A percentile compares a stretch with the other conserved stretches of the same genome.
These are phyloP conservation scores for Erigeron philadelphicus DNA, from an alignment of 140 eudicot species.

Conservation along the genomic window DNA sequence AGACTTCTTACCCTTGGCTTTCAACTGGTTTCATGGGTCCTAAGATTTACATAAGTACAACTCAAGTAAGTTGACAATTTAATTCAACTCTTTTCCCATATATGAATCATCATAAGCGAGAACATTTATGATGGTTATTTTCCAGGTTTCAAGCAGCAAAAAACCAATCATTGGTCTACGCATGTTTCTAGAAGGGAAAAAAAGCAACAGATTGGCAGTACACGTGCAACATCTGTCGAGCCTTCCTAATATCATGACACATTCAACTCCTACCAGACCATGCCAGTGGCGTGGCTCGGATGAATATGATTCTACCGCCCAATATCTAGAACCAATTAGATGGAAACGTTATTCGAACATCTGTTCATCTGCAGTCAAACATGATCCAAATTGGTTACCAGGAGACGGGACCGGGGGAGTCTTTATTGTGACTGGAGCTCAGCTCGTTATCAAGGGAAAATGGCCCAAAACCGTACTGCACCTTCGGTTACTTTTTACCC, in stretches of 20 bases:
- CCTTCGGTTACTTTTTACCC: slow-evolving; percentile 68
- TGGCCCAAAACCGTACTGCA: slow-evolving; percentile 81
- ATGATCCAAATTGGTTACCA: slow-evolving; percentile 66
- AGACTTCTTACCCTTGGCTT: slow-evolving; percentile 56
- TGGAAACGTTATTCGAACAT: slow-evolving; percentile 77
- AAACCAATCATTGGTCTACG: slow-evolving; percentile 89
- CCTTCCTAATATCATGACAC: slow-evolving; percentile 65
- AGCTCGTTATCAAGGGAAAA: slow-evolving; percentile 65
- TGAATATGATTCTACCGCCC: slow-evolving; percentile 46
- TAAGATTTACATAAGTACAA: slow-evolving; percentile 59
- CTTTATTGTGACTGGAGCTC: slow-evolving; percentile 83
- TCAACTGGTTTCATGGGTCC: slow-evolving; percentile 70
- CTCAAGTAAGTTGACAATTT: slow-evolving; percentile 51
- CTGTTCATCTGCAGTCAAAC: slow-evolving; percentile 72
- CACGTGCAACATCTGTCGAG: slow-evolving; percentile 84
- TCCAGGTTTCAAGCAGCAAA: slow-evolving; percentile 56
- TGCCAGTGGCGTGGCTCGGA: slow-evolving; percentile 89
- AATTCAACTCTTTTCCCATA: background rate
- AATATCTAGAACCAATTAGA: slow-evolving; percentile 74
- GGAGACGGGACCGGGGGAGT: slow-evolving; percentile 49
- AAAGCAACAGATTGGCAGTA: slow-evolving; percentile 64
- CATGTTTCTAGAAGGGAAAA: slow-evolving; percentile 77
- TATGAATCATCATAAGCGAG: background rate
- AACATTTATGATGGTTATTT: background rate
- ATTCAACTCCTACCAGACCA: slow-evolving; percentile 26